Evolutionary conservation across 768 basidiomycete genomes (phyloP).

Genomic region (Panaeolus papilionaceus): DNA sequence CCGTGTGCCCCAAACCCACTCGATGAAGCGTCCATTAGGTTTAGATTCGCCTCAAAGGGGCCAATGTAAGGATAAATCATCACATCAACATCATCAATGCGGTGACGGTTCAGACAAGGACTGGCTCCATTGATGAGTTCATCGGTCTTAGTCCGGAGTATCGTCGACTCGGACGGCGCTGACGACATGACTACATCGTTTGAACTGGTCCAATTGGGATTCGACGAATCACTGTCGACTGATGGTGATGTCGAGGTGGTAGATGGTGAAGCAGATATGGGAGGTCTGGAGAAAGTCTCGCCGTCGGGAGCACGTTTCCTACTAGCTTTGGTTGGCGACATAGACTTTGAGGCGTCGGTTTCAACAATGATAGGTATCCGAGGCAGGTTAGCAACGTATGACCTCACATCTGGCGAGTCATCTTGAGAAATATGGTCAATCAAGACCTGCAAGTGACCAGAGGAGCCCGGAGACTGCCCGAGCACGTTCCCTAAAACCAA

Average conservation of each 20-base stretch:
- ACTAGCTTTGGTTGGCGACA: constrained; percentile 13
- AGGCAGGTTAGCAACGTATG: constrained; percentile 49
- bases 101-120: background rate
- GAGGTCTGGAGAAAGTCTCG: constrained; percentile 47
- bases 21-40: background rate
- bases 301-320: constrained; percentile 20
- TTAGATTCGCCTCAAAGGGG: background rate
- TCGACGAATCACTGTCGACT: constrained; percentile 4
- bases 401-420: constrained; percentile 63
- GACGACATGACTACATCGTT: constrained; percentile 2
- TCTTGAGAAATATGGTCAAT: constrained; percentile 59
- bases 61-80: background rate
- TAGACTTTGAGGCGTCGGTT: constrained; percentile 10
- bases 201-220: constrained; percentile 8
- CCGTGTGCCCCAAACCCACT: background rate
- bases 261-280: constrained; percentile 9
- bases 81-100: background rate
- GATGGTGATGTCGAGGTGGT: background rate
- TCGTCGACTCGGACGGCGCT: background rate
- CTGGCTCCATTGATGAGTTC: background rate
- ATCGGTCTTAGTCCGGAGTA: constrained; percentile 7
- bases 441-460: constrained; percentile 39
- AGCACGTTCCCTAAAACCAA: constrained; percentile 35
- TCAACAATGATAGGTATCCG: background rate
- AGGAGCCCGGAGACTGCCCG: constrained; percentile 30